Conservation (phyloP, 2,329 filamentous ascomycete genomes). For the Aureobasidium melanogenum region DNA sequence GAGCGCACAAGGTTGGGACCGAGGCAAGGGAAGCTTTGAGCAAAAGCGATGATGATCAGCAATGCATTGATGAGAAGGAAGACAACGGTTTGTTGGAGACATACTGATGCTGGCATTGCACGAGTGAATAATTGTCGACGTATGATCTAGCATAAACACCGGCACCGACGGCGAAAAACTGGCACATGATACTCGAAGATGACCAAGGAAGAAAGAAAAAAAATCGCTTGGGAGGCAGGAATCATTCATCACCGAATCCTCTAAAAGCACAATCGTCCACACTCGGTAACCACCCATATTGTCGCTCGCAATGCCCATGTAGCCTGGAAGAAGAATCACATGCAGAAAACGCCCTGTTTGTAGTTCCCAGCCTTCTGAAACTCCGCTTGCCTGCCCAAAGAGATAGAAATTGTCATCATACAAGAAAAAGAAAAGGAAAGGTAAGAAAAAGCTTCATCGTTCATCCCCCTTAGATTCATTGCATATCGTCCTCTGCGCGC, state of each 20-base stretch:
- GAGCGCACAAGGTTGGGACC: neutral
- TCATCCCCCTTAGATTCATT: constrained; percentile 7
- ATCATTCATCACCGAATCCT: neutral
- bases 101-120: neutral
- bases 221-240: neutral
- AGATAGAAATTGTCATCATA: neutral
- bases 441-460: neutral
- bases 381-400: neutral
- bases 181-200: no score
- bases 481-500: constrained; percentile 39
- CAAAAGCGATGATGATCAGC: neutral
- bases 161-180: no score
- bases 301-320: neutral
- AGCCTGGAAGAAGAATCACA: neutral
- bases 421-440: neutral
- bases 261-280: neutral
- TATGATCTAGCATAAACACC: no score
- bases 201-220: neutral
- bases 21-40: neutral
- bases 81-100: neutral
- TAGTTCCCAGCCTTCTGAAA: neutral
- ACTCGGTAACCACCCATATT: neutral
- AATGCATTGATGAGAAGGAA: neutral
- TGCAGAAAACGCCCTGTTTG: neutral
- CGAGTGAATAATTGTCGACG: no score